phyloP scores from a whole-genome alignment of 106 monocot species.

The Dioscorea alata region DNA sequence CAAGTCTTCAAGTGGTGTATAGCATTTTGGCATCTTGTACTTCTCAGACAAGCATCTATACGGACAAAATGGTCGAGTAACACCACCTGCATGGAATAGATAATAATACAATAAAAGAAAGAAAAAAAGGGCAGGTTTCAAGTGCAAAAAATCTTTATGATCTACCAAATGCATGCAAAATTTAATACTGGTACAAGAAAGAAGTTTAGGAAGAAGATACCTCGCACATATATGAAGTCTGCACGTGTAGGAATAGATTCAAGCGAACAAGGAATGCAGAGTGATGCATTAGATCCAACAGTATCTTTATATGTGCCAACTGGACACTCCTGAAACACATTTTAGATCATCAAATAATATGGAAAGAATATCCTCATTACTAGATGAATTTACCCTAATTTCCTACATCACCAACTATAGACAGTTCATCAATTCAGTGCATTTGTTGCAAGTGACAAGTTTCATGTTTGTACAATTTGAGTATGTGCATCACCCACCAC shows the following conservation, averaged over 20 bases:
- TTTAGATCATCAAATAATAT: too few species aligned
- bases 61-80: slow-evolving; percentile 62
- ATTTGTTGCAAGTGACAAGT: too few species aligned
- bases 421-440: too few species aligned
- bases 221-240: slow-evolving; percentile 83
- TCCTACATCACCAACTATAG: too few species aligned
- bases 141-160: too few species aligned
- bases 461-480: too few species aligned
- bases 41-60: slow-evolving; percentile 87
- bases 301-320: slow-evolving; percentile 89
- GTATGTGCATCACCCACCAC: too few species aligned
- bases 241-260: slow-evolving; percentile 67
- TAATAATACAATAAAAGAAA: background rate
- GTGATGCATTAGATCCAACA: slow-evolving; percentile 68
- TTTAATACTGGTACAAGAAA: background rate
- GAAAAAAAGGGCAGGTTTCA: background rate
- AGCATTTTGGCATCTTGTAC: slow-evolving; percentile 95
- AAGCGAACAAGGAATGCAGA: slow-evolving; percentile 63
- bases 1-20: slow-evolving; percentile 86
- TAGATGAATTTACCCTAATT: too few species aligned
- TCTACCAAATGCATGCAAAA: too few species aligned
- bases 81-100: slow-evolving; percentile 58
- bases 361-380: too few species aligned
- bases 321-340: slow-evolving; percentile 73
- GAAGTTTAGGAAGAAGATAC: slow-evolving; percentile 26